Evolutionary conservation across 768 basidiomycete genomes (phyloP).

Genomic region (Mycena vulgaris): DNA sequence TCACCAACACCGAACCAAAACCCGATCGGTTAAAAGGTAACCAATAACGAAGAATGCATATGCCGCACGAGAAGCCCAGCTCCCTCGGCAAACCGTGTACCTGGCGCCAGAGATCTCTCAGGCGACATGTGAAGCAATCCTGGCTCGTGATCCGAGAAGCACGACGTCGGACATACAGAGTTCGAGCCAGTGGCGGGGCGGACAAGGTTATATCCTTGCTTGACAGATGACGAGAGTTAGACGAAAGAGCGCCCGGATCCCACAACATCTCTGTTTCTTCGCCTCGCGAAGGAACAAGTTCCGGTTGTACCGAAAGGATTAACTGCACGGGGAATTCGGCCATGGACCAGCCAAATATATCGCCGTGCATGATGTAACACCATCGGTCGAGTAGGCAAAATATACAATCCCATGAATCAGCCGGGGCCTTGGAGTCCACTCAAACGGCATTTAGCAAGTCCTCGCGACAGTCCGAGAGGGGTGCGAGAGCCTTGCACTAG

Average conservation of each 20-base stretch:
- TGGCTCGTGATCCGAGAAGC: conserved; percentile 38
- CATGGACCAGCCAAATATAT: neutral
- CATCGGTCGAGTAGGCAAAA: neutral
- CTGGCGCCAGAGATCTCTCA: conserved; percentile 34
- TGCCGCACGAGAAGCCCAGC: conserved; percentile 31
- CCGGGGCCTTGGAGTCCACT: neutral
- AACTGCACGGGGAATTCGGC: neutral
- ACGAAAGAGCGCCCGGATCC: conserved; percentile 31
- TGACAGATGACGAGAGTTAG: conserved; percentile 32
- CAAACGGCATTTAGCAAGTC: conserved; percentile 17
- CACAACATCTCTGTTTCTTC: conserved; percentile 29
- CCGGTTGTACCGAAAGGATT: conserved; percentile 1
- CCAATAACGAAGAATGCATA: conserved; percentile 35
- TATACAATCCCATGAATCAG: neutral
- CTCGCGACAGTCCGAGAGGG: conserved; percentile 3
- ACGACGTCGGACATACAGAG: conserved; percentile 37
- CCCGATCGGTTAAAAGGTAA: conserved; percentile 36
- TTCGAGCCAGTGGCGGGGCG: conserved; percentile 30
- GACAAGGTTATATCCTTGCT: conserved; percentile 38
- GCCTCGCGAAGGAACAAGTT: conserved; percentile 13
- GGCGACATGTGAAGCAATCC: conserved; percentile 33
- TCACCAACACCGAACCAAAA: conserved; percentile 31
- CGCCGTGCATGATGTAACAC: conserved; percentile 11
- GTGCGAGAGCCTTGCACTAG: neutral
- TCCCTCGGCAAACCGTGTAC: conserved; percentile 29